phyloP scores from a whole-genome alignment of 192 early-diverging fungal species.

The Coemansia asiatica region DNA sequence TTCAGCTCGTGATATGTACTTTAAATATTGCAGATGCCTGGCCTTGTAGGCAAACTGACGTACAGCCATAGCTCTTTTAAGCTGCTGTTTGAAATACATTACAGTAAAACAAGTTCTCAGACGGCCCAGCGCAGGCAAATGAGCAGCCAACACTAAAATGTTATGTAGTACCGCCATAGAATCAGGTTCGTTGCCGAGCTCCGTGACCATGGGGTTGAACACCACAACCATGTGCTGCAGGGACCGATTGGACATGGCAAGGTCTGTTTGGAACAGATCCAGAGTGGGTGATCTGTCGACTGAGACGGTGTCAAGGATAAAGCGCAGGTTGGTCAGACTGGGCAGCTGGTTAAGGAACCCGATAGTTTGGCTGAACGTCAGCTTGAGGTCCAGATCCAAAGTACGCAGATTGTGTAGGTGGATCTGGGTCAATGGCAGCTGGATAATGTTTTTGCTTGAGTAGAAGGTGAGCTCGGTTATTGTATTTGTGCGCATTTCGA shows the following conservation, averaged over 20 bases:
- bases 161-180: neutral
- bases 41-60: neutral
- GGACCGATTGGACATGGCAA: neutral
- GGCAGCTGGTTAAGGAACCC: neutral
- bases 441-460: neutral
- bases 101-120: neutral
- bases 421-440: neutral
- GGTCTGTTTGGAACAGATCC: neutral
- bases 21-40: neutral
- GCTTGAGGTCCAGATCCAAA: slow-evolving; percentile 3
- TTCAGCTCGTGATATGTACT: neutral
- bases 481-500: neutral
- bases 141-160: neutral
- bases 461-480: neutral
- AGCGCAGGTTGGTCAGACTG: neutral
- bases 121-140: neutral
- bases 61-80: neutral
- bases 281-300: neutral
- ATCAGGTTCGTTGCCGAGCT: neutral
- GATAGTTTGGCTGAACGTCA: neutral
- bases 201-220: slow-evolving; percentile 3
- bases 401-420: neutral
- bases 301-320: neutral
- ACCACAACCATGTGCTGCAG: slow-evolving; percentile 1
- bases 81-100: neutral